Evolutionary conservation across 2,329 filamentous ascomycete species (phyloP), one percentile per base, ranked within the genome.

Genomic region (Zarea fungicola): DNA sequence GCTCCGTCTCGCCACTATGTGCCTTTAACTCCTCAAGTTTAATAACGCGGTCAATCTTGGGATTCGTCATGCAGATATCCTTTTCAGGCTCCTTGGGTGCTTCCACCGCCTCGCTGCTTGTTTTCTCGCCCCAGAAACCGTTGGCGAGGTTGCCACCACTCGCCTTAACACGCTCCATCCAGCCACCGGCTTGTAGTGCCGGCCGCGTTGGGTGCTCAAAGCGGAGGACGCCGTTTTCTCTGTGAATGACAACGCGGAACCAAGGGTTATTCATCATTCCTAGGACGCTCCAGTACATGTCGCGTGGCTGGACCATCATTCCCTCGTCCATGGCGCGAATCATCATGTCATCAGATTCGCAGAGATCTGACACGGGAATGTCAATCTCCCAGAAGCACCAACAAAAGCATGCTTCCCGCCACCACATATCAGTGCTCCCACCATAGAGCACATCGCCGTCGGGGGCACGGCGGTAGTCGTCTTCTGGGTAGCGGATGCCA

Each of bases 191-290:
- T 55, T 84, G 83, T 31, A 89, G 66, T 1, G 84, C 83, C 6
- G 90, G 88, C 54, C 90, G 85, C 3, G 89, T 95, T 0, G 91
- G 91, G 58, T 96, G 91, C 64, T 96, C 90, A 56, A 96, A 96
- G 6, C 80, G 76, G 35, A 96, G 67, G 7, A 62, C 66, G 21
- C 28, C 36, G 0, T 73, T 75, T 52, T 91, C 83, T 49, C 83
- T 83, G 45, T 81, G 79, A 48, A 96, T 86, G 2, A 83, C 80
- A 1, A 96, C 78, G 5, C 91, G 78, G 65, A 86, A 96, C 91
- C 91, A 96, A 0, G 89, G 87, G 58, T 96, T 96, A 68, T 96
- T 96, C 91, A 96, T 96, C 91, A 96, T 96, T 0, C 91, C 90
- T 32, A 96, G 71, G 2, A 95, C 89, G 52, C 83, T 90, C 91